A percentile compares a stretch with the other conserved stretches of the same genome.
Conservation (phyloP, 331 rosid genomes). For the Erythrophleum ivorense region DNA sequence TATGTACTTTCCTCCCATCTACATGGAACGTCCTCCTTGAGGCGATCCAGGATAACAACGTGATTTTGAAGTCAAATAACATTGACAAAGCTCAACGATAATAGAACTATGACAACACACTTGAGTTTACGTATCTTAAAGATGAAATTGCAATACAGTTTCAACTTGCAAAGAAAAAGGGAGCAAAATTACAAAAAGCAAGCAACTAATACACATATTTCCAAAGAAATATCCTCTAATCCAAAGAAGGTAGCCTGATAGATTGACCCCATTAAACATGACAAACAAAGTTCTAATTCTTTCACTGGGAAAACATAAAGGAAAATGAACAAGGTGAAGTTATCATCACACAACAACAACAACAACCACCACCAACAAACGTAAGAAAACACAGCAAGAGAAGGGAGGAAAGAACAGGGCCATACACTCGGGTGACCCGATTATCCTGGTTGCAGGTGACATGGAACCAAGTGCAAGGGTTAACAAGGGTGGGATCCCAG, state of each 20-base stretch:
- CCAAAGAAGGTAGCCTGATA: background rate
- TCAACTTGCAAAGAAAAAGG: conserved; percentile 4
- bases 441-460: conserved; percentile 91
- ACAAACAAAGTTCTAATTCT: background rate
- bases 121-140: background rate
- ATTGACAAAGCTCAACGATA: background rate
- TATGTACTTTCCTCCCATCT: background rate
- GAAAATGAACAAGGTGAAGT: background rate
- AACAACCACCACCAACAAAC: background rate
- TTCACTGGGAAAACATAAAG: background rate
- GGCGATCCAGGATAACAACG: conserved; percentile 1
- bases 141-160: background rate
- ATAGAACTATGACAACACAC: background rate
- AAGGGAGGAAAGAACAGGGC: background rate
- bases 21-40: background rate
- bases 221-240: conserved; percentile 9
- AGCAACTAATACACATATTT: background rate
- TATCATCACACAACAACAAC: background rate
- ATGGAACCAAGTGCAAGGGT: conserved; percentile 98
- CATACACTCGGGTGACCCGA: conserved; percentile 91
- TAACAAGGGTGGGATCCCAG: conserved; percentile 98
- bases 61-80: background rate
- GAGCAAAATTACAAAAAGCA: background rate
- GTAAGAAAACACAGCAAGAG: background rate
- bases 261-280: conserved; percentile 4